These are phyloP conservation scores for Aspergillus asperescens DNA, from an alignment of 495 filamentous ascomycete species.

Conservation along the genomic window DNA sequence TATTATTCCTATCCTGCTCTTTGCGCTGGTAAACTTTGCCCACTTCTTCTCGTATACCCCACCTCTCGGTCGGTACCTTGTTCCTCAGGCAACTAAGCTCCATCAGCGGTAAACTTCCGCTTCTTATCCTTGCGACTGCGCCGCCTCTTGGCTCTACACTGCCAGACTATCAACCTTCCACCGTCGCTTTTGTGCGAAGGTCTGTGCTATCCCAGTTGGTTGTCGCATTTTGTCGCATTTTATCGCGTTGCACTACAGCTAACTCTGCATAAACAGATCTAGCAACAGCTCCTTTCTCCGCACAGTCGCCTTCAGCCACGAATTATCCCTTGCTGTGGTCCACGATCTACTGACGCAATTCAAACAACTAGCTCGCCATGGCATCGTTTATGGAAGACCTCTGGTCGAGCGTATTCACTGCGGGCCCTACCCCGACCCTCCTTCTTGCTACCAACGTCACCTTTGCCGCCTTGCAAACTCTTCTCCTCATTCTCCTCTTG, in stretches of 20 bases:
- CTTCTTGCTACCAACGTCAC: constrained; percentile 84
- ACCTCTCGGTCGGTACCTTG: constrained; percentile 1
- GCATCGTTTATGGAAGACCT: constrained; percentile 74
- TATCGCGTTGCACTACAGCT: background rate
- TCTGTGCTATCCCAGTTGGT: background rate
- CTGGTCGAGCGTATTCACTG: constrained; percentile 87
- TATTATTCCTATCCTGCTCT: background rate
- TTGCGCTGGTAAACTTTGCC: background rate
- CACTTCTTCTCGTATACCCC: background rate
- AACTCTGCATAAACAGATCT: background rate
- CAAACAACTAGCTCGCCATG: constrained; percentile 45
- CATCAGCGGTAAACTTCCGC: background rate
- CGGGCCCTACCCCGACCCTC: constrained; percentile 81
- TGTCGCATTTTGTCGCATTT: background rate
- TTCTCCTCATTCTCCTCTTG: constrained; percentile 69
- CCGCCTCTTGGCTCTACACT: background rate
- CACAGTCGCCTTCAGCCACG: background rate
- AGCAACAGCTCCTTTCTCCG: background rate
- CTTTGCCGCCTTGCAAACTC: constrained; percentile 76
- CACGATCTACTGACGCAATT: background rate
- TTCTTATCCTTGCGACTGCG: background rate
- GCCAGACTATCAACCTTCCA: background rate
- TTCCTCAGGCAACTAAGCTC: constrained; percentile 1
- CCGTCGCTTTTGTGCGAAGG: background rate
- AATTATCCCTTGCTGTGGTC: background rate